Evolutionary conservation across 2,329 filamentous ascomycete genomes (phyloP), one percentile per base, ranked within the genome.

Genomic region (Diaporthe vexans): DNA sequence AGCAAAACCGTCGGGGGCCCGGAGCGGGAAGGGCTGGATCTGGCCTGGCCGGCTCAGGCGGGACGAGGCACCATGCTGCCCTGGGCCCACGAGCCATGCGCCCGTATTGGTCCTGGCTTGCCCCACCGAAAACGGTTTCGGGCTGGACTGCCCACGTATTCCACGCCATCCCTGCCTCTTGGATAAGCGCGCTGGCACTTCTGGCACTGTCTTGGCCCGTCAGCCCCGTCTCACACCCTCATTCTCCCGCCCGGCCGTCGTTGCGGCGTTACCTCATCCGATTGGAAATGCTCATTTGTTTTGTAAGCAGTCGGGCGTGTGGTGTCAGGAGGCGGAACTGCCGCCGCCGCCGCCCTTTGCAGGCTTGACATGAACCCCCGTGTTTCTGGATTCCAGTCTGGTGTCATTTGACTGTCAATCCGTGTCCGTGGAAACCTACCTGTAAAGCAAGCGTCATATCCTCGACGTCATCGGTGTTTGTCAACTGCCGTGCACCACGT

Each of bases 1-100:
- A n/a, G 21, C 1, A 19, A 24, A 24, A n/a, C 17, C 17, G 21
- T 57, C 29, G 26, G 59, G 57, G 46, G 54, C 58, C 56, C 59
- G 40, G 57, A 70, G 58, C 51, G 58, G 56, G 57, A 69, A 68
- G 26, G 71, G 71, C 71, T 46, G 59, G 71, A 63, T 51, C 59
- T 72, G 71, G 65, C 13, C 65, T 43, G 51, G 33, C 21, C 48
- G 51, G 43, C 61, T 51, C 43, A 35, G 59, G n/a, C 59, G 59
- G 59, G 59, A 65, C 24, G 59, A 43, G 61, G 61, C 46, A 67
- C 43, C 43, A 46, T 7, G 17, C 37, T 51, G 61, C 61, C 35
- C 9, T 29, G 61, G 19, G 43, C 24, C 37, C 58, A 7, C 17
- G 40, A 26, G 24, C 58, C 40, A 21, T 29, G 24, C 37, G 58